Evolutionary conservation across 768 basidiomycete genomes (phyloP).

Genomic region (Collybiopsis confluens): DNA sequence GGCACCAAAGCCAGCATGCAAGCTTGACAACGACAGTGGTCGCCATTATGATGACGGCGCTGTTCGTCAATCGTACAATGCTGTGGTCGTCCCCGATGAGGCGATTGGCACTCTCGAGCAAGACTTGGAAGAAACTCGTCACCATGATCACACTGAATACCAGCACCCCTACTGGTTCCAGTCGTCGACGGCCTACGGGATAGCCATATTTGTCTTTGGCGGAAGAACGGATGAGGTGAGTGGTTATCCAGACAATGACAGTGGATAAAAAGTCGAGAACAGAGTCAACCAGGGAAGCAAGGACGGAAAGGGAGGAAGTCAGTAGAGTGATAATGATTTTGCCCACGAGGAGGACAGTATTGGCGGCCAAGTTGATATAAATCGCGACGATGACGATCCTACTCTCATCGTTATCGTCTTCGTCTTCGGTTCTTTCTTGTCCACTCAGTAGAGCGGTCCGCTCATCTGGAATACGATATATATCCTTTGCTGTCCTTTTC

Average conservation of each 20-base stretch:
- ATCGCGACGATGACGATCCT: too few species aligned
- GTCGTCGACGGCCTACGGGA: slow-evolving; percentile 16
- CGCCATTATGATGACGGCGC: slow-evolving; percentile 14
- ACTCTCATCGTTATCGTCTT: too few species aligned
- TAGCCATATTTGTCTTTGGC: slow-evolving; percentile 13
- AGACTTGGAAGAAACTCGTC: slow-evolving; percentile 15
- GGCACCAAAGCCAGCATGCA: slow-evolving; percentile 15
- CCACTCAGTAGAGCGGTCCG: too few species aligned
- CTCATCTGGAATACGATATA: too few species aligned
- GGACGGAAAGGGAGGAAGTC: slow-evolving; percentile 15
- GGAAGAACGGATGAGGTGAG: slow-evolving; percentile 3
- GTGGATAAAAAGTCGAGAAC: slow-evolving; percentile 17
- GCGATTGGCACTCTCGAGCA: slow-evolving; percentile 12
- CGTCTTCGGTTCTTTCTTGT: too few species aligned
- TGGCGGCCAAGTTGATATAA: slow-evolving; percentile 1
- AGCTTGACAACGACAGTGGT: slow-evolving; percentile 13
- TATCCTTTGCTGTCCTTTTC: too few species aligned
- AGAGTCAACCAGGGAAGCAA: slow-evolving; percentile 17
- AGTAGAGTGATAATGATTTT: slow-evolving; percentile 13
- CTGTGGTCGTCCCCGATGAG: slow-evolving; percentile 6
- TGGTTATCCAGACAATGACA: slow-evolving; percentile 14
- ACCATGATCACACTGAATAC: slow-evolving; percentile 18
- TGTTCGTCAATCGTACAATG: neutral
- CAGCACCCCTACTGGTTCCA: slow-evolving; percentile 17
- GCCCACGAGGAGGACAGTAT: slow-evolving; percentile 10